Conservation (phyloP, 768 basidiomycete genomes). For the Suillus subaureus region DNA sequence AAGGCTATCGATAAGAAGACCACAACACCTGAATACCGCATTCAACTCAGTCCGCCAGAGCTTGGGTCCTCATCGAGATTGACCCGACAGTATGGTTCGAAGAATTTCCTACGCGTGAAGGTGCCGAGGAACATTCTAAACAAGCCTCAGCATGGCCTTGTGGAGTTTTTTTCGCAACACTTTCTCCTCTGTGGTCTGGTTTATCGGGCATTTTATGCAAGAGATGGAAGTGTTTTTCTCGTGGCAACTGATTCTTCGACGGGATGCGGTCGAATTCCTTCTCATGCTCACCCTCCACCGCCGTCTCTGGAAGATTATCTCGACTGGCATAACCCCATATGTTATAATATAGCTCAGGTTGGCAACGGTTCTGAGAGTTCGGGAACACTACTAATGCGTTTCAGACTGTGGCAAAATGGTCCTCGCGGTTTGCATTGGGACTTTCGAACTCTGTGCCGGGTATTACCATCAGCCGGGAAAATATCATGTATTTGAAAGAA, state of each 20-base stretch:
- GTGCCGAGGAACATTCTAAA: constrained; percentile 39
- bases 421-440: constrained; percentile 60
- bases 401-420: constrained; percentile 66
- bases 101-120: constrained; percentile 53
- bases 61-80: constrained; percentile 61
- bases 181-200: constrained; percentile 56
- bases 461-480: constrained; percentile 35
- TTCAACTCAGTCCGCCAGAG: constrained; percentile 50
- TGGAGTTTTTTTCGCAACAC: constrained; percentile 48
- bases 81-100: constrained; percentile 64
- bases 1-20: constrained; percentile 16
- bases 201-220: constrained; percentile 62
- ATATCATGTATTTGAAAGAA: constrained; percentile 47
- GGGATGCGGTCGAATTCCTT: not conserved
- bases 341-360: constrained; percentile 54
- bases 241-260: constrained; percentile 44
- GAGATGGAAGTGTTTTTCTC: constrained; percentile 59
- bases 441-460: constrained; percentile 69
- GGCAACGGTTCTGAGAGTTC: constrained; percentile 3
- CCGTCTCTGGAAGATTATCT: constrained; percentile 50
- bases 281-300: constrained; percentile 11
- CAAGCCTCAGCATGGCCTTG: constrained; percentile 32
- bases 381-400: not conserved
- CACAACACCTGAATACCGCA: constrained; percentile 25
- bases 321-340: constrained; percentile 55